These are phyloP conservation scores for Russula compacta DNA, from an alignment of 768 basidiomycete genomes.

Conservation along the genomic window DNA sequence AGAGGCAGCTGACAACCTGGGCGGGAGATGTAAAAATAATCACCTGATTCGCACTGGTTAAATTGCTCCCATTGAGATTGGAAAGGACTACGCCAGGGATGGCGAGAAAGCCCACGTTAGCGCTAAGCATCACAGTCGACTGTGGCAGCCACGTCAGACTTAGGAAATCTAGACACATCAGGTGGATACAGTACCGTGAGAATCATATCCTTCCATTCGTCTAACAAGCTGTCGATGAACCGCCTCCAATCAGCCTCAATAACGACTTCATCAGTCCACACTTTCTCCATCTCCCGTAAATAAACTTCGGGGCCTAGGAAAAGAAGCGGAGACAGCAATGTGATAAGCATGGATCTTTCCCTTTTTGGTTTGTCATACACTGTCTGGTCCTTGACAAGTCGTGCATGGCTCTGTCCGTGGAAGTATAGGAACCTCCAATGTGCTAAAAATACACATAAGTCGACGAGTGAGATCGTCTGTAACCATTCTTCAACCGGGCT, in stretches of 20 bases:
- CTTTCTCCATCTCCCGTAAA: slow-evolving; percentile 13
- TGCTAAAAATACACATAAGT: not conserved
- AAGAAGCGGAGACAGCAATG: slow-evolving; percentile 7
- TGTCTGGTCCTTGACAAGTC: slow-evolving; percentile 2
- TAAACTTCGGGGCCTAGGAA: slow-evolving; percentile 17
- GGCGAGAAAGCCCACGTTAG: slow-evolving; percentile 30
- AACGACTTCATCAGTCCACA: slow-evolving; percentile 13
- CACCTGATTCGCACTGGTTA: not conserved
- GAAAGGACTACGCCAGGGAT: slow-evolving; percentile 24
- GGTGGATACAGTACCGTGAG: slow-evolving; percentile 6
- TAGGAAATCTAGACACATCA: not conserved
- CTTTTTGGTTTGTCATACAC: not conserved
- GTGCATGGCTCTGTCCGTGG: slow-evolving; percentile 16
- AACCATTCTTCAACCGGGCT: not conserved
- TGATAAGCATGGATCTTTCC: slow-evolving; percentile 9
- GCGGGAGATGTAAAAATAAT: not conserved
- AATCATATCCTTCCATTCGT: slow-evolving; percentile 13
- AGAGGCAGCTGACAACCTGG: slow-evolving; percentile 14
- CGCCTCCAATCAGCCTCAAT: slow-evolving; percentile 9
- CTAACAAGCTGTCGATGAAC: slow-evolving; percentile 1
- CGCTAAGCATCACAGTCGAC: slow-evolving; percentile 29
- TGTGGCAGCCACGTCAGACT: not conserved
- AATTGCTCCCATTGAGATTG: not conserved
- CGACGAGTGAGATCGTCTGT: not conserved
- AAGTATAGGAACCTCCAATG: slow-evolving; percentile 16